phyloP scores from a whole-genome alignment of 352 stramenopile species.

The Peronospora tabacina region DNA sequence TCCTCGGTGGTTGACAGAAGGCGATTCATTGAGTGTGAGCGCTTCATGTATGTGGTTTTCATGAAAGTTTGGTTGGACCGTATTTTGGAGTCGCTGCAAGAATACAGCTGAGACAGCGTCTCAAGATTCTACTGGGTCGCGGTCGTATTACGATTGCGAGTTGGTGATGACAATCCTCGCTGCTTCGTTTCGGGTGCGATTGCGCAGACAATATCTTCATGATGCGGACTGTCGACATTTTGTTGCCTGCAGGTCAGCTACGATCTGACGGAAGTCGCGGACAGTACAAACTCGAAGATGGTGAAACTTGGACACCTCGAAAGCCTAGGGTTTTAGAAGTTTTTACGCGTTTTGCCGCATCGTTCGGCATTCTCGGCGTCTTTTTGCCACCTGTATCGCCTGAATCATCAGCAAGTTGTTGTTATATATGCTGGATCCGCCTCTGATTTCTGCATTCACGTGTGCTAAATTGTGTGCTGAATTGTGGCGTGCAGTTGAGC shows the following conservation, averaged over 20 bases:
- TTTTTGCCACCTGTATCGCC: too few species aligned
- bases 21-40: conserved; percentile 58
- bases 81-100: conserved; percentile 3
- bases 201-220: conserved; percentile 62
- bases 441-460: conserved; percentile 1
- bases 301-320: conserved; percentile 46
- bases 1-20: conserved; percentile 53
- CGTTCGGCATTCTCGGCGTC: conserved; percentile 42
- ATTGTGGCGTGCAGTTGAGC: too few species aligned
- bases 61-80: conserved; percentile 40
- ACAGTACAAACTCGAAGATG: conserved; percentile 54
- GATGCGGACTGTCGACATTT: conserved; percentile 52
- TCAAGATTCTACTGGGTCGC: conserved; percentile 22
- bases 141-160: conserved; percentile 39
- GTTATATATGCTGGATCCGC: conserved; percentile 23
- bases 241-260: conserved; percentile 55
- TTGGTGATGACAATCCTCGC: conserved; percentile 34
- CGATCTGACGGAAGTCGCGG: conserved; percentile 55
- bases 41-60: conserved; percentile 51
- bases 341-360: conserved; percentile 12
- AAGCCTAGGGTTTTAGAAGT: conserved; percentile 7
- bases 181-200: conserved; percentile 41
- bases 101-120: not conserved
- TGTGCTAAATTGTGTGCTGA: too few species aligned
- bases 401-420: too few species aligned